Conservation (phyloP, 2,329 filamentous ascomycete genomes). For the Colletotrichum sp. region DNA sequence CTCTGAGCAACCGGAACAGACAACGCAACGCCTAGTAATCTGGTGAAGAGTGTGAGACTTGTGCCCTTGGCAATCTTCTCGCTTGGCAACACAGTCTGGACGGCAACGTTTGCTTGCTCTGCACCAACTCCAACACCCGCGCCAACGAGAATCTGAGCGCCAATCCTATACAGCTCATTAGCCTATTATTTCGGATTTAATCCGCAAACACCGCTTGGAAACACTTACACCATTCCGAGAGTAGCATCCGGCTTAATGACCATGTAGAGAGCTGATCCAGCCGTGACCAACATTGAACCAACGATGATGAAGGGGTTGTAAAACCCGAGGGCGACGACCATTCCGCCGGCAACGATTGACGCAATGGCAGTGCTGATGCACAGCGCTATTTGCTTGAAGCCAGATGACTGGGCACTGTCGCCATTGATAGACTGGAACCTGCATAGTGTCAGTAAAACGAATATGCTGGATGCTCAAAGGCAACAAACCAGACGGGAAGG, state of each 20-base stretch:
- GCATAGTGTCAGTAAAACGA: background rate
- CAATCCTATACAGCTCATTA: constrained; percentile 32
- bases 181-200: background rate
- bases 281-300: background rate
- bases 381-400: background rate
- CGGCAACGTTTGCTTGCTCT: constrained; percentile 50
- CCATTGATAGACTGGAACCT: background rate
- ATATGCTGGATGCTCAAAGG: background rate
- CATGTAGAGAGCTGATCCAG: background rate
- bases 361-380: background rate
- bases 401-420: background rate
- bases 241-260: background rate
- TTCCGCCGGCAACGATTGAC: background rate
- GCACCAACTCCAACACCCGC: constrained; percentile 46
- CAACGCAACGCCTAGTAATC: background rate
- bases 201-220: background rate
- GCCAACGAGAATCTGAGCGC: constrained; percentile 47
- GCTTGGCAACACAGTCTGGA: constrained; percentile 46
- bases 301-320: background rate
- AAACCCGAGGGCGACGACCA: background rate
- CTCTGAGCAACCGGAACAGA: background rate
- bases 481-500: background rate
- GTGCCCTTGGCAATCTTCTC: constrained; percentile 43
- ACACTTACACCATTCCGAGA: background rate
- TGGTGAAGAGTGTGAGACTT: background rate